Evolutionary conservation across 2,329 filamentous ascomycete species (phyloP).

Genomic region (Scytalidium lignicola): DNA sequence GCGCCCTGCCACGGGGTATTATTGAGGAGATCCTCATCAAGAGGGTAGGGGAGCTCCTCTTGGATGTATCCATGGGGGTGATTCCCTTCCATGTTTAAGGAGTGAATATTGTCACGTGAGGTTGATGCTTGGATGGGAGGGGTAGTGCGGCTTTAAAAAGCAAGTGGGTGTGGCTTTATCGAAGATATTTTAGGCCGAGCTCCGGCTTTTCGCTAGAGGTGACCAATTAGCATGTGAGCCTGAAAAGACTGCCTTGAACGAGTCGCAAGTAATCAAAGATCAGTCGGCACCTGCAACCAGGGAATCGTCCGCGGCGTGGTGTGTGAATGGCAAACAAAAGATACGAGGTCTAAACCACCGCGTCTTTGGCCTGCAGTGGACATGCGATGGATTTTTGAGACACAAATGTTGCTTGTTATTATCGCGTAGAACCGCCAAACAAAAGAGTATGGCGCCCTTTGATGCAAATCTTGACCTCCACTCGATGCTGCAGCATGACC

Average conservation of each 20-base stretch:
- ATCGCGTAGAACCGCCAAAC: not conserved
- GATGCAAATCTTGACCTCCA: not conserved
- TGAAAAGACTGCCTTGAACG: not conserved
- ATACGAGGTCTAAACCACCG: not conserved
- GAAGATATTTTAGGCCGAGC: not conserved
- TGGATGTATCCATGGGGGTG: slow-evolving; percentile 20
- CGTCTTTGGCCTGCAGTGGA: not conserved
- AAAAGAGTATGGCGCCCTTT: not conserved
- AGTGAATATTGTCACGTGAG: not conserved
- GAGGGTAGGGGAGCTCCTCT: slow-evolving; percentile 14
- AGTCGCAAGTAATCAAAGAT: not conserved
- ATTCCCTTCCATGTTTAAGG: slow-evolving; percentile 22
- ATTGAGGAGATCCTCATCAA: slow-evolving; percentile 23
- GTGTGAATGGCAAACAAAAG: not conserved
- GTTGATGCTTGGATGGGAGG: not conserved
- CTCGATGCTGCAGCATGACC: not conserved
- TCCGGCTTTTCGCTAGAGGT: not conserved
- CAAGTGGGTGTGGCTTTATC: not conserved
- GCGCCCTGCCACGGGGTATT: slow-evolving; percentile 17
- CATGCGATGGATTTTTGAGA: not conserved
- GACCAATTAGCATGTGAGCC: not conserved
- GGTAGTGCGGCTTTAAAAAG: not conserved
- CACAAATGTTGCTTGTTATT: not conserved
- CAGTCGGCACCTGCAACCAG: not conserved
- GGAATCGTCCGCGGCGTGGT: not conserved